phyloP scores from a whole-genome alignment of 257 asterid genomes.

The Primulina tabacum region DNA sequence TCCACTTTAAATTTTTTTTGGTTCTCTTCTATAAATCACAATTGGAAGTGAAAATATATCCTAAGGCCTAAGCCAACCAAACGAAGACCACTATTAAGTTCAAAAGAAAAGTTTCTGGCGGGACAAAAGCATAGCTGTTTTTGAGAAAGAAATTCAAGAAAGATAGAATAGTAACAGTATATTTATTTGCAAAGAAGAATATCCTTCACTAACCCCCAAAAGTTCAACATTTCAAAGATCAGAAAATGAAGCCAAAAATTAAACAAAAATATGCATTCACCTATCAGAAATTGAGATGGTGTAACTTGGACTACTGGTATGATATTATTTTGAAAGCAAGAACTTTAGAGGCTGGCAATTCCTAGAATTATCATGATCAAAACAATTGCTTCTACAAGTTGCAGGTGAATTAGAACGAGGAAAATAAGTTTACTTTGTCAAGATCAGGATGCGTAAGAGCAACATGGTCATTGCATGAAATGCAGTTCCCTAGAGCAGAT shows the following conservation, averaged over 20 bases:
- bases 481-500: conserved; percentile 92
- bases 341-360: too few relatives aligned
- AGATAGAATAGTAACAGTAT: neutral
- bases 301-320: neutral
- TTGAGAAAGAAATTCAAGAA: neutral
- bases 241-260: neutral
- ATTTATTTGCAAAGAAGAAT: neutral
- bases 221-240: neutral
- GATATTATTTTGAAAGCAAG: neutral
- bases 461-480: conserved; percentile 87
- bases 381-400: neutral
- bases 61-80: too few relatives aligned
- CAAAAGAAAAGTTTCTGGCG: neutral
- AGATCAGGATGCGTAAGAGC: conserved; percentile 93
- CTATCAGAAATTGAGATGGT: neutral
- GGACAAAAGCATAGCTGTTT: neutral
- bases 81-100: neutral
- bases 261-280: neutral
- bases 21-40: neutral
- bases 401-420: neutral
- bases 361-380: neutral
- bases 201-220: neutral
- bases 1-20: too few relatives aligned
- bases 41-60: neutral
- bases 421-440: conserved; percentile 53